A percentile compares a stretch with the other conserved stretches of the same genome.
Conservation (phyloP, 257 asterid genomes). For the Solanum sitiens region DNA sequence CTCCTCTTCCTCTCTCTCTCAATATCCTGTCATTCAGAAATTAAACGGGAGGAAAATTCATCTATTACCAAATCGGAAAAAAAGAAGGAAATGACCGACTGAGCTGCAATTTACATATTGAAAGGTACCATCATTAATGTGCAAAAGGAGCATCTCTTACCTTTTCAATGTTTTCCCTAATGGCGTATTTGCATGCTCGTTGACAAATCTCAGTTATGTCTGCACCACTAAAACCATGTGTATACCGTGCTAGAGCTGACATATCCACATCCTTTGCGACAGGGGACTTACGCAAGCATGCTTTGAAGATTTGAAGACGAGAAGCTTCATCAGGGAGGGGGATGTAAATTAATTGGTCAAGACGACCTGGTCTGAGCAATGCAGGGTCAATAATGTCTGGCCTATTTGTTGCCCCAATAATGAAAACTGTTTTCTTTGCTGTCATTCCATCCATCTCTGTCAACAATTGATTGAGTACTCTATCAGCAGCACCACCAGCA, state of each 20-base stretch:
- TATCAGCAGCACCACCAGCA: constrained; percentile 92
- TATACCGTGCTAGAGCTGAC: constrained; percentile 69
- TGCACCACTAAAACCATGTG: constrained; percentile 92
- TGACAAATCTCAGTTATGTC: constrained; percentile 90
- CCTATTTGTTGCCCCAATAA: constrained; percentile 90
- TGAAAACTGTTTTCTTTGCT: constrained; percentile 85
- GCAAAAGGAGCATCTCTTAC: constrained; percentile 16
- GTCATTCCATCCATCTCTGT: constrained; percentile 95
- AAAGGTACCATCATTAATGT: background rate
- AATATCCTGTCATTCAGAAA: constrained; percentile 34
- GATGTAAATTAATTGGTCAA: constrained; percentile 79
- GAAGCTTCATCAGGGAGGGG: constrained; percentile 89
- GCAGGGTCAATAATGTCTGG: constrained; percentile 90
- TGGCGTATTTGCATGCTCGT: constrained; percentile 87
- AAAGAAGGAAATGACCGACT: background rate
- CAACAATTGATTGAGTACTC: constrained; percentile 81
- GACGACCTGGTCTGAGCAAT: constrained; percentile 83
- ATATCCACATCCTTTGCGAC: constrained; percentile 68
- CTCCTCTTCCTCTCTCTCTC: constrained; percentile 62
- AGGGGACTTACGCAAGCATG: constrained; percentile 77
- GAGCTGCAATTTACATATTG: background rate
- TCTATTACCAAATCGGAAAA: background rate
- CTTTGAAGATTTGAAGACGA: constrained; percentile 70
- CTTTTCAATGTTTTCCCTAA: constrained; percentile 81
- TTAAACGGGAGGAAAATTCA: background rate